Evolutionary conservation across 1,139 yeast species (phyloP), one percentile per base, ranked within the genome.

Genomic region (Yamadazyma triangularis): DNA sequence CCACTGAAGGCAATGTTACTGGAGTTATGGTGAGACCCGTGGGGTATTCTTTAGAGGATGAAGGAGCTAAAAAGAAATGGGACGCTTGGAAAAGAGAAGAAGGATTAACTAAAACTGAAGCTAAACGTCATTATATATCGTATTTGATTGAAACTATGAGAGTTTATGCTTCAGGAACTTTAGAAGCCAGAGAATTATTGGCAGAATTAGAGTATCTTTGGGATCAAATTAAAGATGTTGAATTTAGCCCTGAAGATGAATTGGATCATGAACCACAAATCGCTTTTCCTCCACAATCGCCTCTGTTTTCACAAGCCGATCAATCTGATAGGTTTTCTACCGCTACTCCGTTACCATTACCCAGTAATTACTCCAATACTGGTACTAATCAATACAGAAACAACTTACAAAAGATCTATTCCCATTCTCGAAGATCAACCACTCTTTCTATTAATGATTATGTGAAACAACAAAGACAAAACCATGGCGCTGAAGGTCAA

Each of bases 21-120:
- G 80, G 81, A 2, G 65, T 79, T 16, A 73, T 80, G 77, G 70
- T 73, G 2, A 64, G 87, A 27, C 89, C 91, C 1, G 55, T 58
- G 2, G 89, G 88, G 5, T 60, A 57, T 30, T 56, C 76, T 0
- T 64, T 73, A 6, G 86, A 78, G 42, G 85, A 77, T 45, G 79
- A 73, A 44, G 81, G 80, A 4, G 83, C 83, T 7, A 72, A 74
- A 46, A 72, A 77, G 49, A 84, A 85, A 52, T 83, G 89, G 86
- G 91, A 83, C 45, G 87, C 95, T 0, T 86, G 95, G 95, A 77
- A 80, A 45, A 58, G 72, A 15, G 87, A 82, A 49, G 77, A 78
- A 44, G 94, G 94, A 0, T 48, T 83, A 18, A 53, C 75, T n/a
- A 72, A 70, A 42, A 74, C 83, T 0, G 88, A 83, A 45, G 94